Evolutionary conservation across 2,329 filamentous ascomycete species (phyloP), one percentile per base, ranked within the genome.

Genomic region (Aspergillus carbonarius): DNA sequence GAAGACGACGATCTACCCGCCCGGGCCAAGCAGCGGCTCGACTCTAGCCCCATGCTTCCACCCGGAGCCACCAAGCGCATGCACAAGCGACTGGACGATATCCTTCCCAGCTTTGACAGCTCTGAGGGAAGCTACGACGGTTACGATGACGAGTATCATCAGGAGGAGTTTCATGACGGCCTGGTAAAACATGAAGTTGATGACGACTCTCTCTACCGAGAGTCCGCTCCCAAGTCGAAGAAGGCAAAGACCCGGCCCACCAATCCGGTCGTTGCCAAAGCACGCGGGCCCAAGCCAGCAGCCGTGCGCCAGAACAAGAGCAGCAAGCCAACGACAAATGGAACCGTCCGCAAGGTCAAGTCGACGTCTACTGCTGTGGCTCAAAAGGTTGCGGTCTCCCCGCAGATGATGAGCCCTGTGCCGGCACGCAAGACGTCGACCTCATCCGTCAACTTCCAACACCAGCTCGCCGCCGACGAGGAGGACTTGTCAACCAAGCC

Each of bases 401-500:
- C 68, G 18, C 64, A 70, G 56, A 65, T 69, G 53, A 62, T 71
- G 32, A 76, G 71, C 57, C 71, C 75, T 27, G 83, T 81, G 27
- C 82, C 83, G 9, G 77, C 81, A 5, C 89, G 60, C 78, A 85
- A 63, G 87, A 67, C 71, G 9, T 74, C 75, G 2, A 71, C 69
- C 9, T 92, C 91, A 13, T 80, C 81, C 10, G 74, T 87, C 70
- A 87, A 84, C 70, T 86, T 86, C 71, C 84, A 86, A 67, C 80
- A 85, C 63, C 83, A 83, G 62, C 77, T 85, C 40, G 84, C 82
- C 49, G 81, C 82, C 32, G 91, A 92, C 65, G 91, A 96, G 65
- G 93, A 97, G 65, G 93, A 97, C 58, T 80, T 98, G 18, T 97
- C 93, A 0, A 93, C 90, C 65, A 97, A 98, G 79, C 95, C 95